Evolutionary conservation across 2,329 filamentous ascomycete genomes (phyloP).

Genomic region (Fusarium sp.): DNA sequence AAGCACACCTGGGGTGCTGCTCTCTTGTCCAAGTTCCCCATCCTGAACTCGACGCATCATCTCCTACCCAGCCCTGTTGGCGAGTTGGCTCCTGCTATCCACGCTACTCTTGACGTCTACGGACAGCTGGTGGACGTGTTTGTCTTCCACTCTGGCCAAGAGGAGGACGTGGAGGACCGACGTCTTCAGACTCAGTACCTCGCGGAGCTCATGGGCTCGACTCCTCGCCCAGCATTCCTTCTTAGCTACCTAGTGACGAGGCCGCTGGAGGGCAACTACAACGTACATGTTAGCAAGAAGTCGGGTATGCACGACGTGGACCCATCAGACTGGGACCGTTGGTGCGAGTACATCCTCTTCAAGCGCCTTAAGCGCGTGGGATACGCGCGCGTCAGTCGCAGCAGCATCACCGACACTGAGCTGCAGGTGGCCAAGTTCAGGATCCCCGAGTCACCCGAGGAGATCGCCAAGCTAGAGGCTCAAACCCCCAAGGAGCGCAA

Average conservation of each 20-base stretch:
- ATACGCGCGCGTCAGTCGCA: conserved; percentile 89
- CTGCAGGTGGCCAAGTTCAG: conserved; percentile 96
- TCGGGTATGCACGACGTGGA: conserved; percentile 98
- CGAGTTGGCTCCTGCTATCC: conserved; percentile 94
- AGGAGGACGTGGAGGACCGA: conserved; percentile 94
- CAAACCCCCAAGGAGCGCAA: conserved; percentile 67
- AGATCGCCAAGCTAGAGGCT: conserved; percentile 58
- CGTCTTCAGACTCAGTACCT: conserved; percentile 89
- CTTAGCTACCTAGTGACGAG: conserved; percentile 94
- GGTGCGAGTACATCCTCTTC: conserved; percentile 99
- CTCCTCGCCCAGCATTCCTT: conserved; percentile 82
- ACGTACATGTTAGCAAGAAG: conserved; percentile 87
- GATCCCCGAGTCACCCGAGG: conserved; percentile 74
- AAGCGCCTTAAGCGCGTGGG: conserved; percentile 87
- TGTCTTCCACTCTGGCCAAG: conserved; percentile 98
- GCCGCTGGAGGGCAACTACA: conserved; percentile 93
- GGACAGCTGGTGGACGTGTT: conserved; percentile 92
- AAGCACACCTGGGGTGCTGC: conserved; percentile 98
- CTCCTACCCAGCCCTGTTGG: conserved; percentile 93
- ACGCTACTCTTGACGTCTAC: conserved; percentile 95
- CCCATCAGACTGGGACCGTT: conserved; percentile 91
- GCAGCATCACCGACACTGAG: conserved; percentile 96
- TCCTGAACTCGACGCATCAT: conserved; percentile 96
- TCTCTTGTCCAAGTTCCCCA: conserved; percentile 95
- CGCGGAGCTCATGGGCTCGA: conserved; percentile 86